Evolutionary conservation across 345 rosid species (phyloP), one percentile per base, ranked within the genome.

Genomic region (Firmiana major): DNA sequence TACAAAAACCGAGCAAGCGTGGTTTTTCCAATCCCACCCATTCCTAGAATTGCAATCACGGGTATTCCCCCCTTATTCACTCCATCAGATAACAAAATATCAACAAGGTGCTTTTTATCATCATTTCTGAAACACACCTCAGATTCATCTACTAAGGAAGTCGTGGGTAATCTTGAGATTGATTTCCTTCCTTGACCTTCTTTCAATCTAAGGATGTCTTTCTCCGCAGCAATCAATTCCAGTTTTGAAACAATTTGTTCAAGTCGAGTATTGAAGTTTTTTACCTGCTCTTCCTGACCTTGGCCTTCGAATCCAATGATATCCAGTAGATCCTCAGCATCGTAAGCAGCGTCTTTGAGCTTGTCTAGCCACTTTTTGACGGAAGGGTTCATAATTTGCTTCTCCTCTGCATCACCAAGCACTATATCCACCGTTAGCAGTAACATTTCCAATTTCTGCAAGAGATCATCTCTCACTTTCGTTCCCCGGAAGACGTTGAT

Each of bases 21-120:
- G 16, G 89, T 83, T 73, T 86, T 88, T 4, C 87, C 88, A 16
- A 85, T 63, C 9, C 87, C 91, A 58, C 79, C 84, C 79, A 1
- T 58, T 34, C 24, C 42, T 63, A 31, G 21, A 15, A 63, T 63
- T 31, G 21, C 43, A 31, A 34, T 34, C 12, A 63, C 43, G 6
- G 43, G 42, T 63, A 7, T 63, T 19, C n/a, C 10, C 17, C 6
- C 13, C 34, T 3, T 15, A 5, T 60, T 60, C 8, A 28, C 6
- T 0, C 19, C 24, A 53, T 68, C 79, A 53, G 81, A 79, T 34
- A 81, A 55, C 85, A 86, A 81, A 59, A 75, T 46, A 71, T 74
- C 34, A 51, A 81, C 17, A 45, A 81, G 75, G 8, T 64, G 59
- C 24, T 78, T 77, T 80, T 75, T 80, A 17, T 76, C 86, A 2